phyloP scores from a whole-genome alignment of 768 basidiomycete genomes.

The Lanmaoa pseudosensibilis region DNA sequence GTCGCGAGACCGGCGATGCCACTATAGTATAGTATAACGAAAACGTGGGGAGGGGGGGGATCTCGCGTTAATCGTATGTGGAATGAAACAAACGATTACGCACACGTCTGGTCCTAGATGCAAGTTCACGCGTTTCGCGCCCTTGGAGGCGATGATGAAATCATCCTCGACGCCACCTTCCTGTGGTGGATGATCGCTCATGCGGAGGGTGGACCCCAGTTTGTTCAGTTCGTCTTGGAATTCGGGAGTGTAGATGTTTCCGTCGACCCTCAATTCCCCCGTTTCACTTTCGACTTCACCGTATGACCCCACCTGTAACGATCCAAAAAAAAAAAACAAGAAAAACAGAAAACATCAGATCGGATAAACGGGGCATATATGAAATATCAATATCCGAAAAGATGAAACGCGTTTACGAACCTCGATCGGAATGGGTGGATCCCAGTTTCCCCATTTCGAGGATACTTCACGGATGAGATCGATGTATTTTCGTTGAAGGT shows the following conservation, averaged over 20 bases:
- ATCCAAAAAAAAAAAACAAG: too few relatives aligned
- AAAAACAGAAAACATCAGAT: not conserved
- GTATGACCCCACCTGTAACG: conserved; percentile 37
- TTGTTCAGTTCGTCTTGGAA: conserved; percentile 20
- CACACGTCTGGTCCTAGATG: conserved; percentile 22
- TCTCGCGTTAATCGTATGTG: not conserved
- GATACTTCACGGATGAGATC: conserved; percentile 33
- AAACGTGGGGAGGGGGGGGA: too few relatives aligned
- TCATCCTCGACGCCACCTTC: conserved; percentile 20
- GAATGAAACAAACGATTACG: conserved; percentile 2
- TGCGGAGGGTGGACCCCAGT: not conserved
- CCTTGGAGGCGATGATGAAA: conserved; percentile 25
- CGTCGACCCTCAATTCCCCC: conserved; percentile 31
- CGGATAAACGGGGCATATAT: not conserved
- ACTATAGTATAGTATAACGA: conserved; percentile 2
- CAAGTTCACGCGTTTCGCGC: conserved; percentile 16
- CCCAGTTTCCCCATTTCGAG: conserved; percentile 42
- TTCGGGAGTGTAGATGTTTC: conserved; percentile 33
- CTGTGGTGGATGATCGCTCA: conserved; percentile 17
- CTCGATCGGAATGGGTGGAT: conserved; percentile 35
- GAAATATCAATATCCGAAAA: too few relatives aligned
- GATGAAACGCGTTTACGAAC: conserved; percentile 16
- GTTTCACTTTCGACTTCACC: conserved; percentile 31
- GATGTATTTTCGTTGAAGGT: conserved; percentile 33
- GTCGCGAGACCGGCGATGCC: conserved; percentile 27